Conservation (phyloP, 78 protist genomes). For the Acrasis kona region DNA sequence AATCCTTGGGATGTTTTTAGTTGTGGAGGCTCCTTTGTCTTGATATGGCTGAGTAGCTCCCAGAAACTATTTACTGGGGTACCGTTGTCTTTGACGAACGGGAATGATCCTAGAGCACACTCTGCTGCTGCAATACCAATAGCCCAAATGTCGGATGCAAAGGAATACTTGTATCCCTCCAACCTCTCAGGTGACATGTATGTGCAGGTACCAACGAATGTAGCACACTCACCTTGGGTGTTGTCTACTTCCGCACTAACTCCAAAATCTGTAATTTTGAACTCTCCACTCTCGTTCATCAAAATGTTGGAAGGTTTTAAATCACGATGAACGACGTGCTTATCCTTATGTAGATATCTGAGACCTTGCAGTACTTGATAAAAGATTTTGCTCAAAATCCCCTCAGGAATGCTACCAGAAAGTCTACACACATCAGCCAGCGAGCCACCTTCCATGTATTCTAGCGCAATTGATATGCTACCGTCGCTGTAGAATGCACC, state of each 20-base stretch:
- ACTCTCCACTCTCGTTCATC: conserved; percentile 29
- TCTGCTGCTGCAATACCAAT: conserved; percentile 49
- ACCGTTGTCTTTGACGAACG: too few relatives aligned
- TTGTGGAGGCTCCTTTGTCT: too few relatives aligned
- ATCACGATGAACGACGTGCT: conserved; percentile 34
- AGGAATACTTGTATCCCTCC: neutral
- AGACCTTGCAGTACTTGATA: conserved; percentile 17
- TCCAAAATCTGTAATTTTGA: conserved; percentile 69
- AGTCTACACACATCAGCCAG: conserved; percentile 5
- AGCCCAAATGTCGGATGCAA: conserved; percentile 30
- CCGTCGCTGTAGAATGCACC: conserved; percentile 31
- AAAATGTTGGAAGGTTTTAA: conserved; percentile 67
- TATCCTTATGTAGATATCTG: conserved; percentile 14
- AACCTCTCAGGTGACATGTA: conserved; percentile 86
- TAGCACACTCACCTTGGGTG: conserved; percentile 21
- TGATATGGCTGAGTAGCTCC: too few relatives aligned
- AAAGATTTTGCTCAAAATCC: neutral
- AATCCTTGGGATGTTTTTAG: too few relatives aligned
- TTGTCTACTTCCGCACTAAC: conserved; percentile 25
- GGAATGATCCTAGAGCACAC: conserved; percentile 42
- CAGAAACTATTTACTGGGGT: too few relatives aligned
- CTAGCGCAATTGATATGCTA: conserved; percentile 35
- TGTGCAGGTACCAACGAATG: conserved; percentile 62
- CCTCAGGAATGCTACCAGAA: conserved; percentile 12
- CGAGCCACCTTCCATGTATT: conserved; percentile 60